Base-by-base conservation (phyloP, 495 filamentous ascomycete species). In the Neurospora sp. region DNA sequence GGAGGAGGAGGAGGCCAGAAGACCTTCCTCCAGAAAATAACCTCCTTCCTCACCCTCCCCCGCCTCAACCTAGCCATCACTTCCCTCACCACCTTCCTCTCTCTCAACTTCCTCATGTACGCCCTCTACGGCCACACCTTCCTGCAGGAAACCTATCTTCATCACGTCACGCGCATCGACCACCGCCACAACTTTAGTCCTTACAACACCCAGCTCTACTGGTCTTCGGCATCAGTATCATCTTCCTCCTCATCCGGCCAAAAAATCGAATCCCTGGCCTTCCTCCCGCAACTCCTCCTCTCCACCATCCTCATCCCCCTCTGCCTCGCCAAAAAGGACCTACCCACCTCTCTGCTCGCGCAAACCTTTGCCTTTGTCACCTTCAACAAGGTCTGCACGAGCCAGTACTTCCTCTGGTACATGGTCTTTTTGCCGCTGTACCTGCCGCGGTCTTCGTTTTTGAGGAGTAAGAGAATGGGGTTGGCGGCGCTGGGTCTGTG, bases 371-470 rank as follows among this genome's bases (percentile, higher is more conserved):
- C 96, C 0, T 99, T 99, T 81, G 96, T 98, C 7, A 89, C 93
- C 6, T 98, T 97, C 72, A 99, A 99, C 80, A 99, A 99, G 84
- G 96, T 99, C 20, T 97, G 94, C 87, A 99, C 96, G 2, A 95
- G 92, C 78, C 96, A 98, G 94, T 99, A 99, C 78, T 98, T 98
- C 79, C 88, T 99, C 72, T 99, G 96, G 96, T 98, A 99, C 81
- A 89, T 97, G 75, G 88, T 97, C 72, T 90, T 99, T 73, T 87
- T 98, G 18, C 95, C 96, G 0, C 90, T 98, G 59, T 97, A 98
- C 79, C 89, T 99, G 0, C 93, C 96, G 0, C 82, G 80, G 7
- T 97, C 94, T 0, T 91, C 90, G 1, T 85, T 98, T 14, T 82
- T 97, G 2, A 79, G 75, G 3, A 83, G 81, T 8, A 88, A 87